Base-by-base conservation (phyloP, 1,284 basidiomycete genomes). In the Marasmius tenuissimus region DNA sequence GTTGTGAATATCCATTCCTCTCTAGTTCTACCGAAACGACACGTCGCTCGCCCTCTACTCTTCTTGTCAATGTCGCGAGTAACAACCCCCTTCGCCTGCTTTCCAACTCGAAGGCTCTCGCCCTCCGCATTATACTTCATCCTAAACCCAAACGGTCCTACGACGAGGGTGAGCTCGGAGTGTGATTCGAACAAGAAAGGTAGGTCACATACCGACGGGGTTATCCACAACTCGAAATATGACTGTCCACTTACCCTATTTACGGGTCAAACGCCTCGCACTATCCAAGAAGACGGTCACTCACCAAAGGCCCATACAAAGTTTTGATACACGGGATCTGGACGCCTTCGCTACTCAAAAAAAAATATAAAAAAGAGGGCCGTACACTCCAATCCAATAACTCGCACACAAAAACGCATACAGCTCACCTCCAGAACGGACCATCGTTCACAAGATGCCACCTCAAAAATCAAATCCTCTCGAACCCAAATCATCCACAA, bases 271-370 rank as follows among this genome's bases (percentile, higher is more conserved):
- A 4, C 27, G 4, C 27, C 4, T 2, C 77, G 14, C 61, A 87
- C 88, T 83, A 83, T 88, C 88, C 89, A 42, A 88, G 78, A 35
- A 83, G 74, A 61, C 83, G 80, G 82, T 38, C 78, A 73, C 51
- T 88, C 87, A 56, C 61, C 12, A 90, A 68, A 1, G 87, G 78
- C 16, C 89, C 89, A 69, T 75, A 86, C 4, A 72, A 72, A 9
- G 88, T 89, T 8, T 84, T 79, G 16, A 87, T 67, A 4, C 79
- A 81, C 10, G 89, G 88, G 12, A 91, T 66, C 65, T 89, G 87
- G 14, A 91, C 73, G 22, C 82, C 88, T 62, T 87, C 81, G 16
- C 81, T 86, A 66, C 89, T 90, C n/a, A n/a, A n/a, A n/a, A n/a
- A n/a, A n/a, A n/a, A 61, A 58, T 16, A 37, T n/a, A n/a, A n/a